Evolutionary conservation across 371 early-diverging fungal genomes (phyloP).

Genomic region (Mycotypha africana): DNA sequence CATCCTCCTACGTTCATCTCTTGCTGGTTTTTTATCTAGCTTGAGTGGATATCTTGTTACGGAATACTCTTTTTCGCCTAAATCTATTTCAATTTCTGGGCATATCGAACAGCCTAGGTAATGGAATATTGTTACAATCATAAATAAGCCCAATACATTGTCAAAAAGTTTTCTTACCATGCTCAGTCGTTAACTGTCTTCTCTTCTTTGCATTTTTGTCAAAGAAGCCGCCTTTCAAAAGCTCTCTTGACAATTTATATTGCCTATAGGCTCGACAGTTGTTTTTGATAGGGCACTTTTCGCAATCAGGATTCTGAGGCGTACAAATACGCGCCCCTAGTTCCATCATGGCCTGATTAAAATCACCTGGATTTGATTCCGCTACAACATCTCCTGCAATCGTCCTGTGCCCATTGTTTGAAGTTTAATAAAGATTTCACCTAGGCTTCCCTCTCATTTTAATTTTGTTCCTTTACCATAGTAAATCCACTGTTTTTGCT

Average conservation of each 20-base stretch:
- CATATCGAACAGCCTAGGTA: constrained; percentile 25
- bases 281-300: constrained; percentile 57
- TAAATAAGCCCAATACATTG: no score
- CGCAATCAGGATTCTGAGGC: constrained; percentile 66
- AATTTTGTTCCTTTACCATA: constrained; percentile 45
- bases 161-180: constrained; percentile 12
- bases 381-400: constrained; percentile 57
- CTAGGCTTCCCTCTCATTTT: not conserved
- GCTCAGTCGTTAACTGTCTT: constrained; percentile 12
- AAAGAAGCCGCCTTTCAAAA: constrained; percentile 21
- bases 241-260: constrained; percentile 5
- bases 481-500: constrained; percentile 46
- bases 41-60: constrained; percentile 60
- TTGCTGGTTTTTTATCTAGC: constrained; percentile 53
- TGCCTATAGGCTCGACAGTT: constrained; percentile 60
- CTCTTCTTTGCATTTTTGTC: constrained; percentile 18
- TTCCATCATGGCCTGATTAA: constrained; percentile 86
- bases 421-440: not conserved
- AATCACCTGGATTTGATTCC: constrained; percentile 62
- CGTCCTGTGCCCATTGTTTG: no score
- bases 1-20: constrained; percentile 55
- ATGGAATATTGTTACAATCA: no score
- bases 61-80: constrained; percentile 24
- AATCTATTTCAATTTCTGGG: constrained; percentile 19
- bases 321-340: constrained; percentile 78